These are phyloP conservation scores for Russula brevipes DNA, from an alignment of 768 basidiomycete genomes.

Conservation along the genomic window DNA sequence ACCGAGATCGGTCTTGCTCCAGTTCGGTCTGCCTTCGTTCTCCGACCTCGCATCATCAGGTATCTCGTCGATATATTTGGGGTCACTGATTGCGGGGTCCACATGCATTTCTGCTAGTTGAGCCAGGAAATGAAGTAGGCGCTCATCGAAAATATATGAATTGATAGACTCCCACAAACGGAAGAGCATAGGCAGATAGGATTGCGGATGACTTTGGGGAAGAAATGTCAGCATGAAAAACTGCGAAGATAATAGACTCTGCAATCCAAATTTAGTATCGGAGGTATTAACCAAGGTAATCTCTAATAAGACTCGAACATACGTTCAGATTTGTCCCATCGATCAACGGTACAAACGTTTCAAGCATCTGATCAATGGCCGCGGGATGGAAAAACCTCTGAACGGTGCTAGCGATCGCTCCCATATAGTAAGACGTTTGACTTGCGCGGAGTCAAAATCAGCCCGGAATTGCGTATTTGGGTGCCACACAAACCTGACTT, in stretches of 20 bases:
- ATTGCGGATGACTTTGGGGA: constrained; percentile 78
- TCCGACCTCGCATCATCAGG: constrained; percentile 65
- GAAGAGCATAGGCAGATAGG: constrained; percentile 78
- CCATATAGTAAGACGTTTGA: constrained; percentile 75
- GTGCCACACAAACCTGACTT: constrained; percentile 56
- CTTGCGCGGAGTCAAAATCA: constrained; percentile 33
- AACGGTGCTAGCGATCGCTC: constrained; percentile 58
- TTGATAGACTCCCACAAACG: constrained; percentile 85
- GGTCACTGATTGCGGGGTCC: constrained; percentile 71
- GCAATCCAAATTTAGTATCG: constrained; percentile 18
- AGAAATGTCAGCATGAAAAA: constrained; percentile 84
- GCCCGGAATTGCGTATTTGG: not conserved
- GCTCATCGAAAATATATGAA: constrained; percentile 84
- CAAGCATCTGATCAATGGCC: constrained; percentile 81
- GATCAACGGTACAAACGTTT: constrained; percentile 74
- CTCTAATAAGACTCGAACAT: constrained; percentile 30
- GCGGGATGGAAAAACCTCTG: constrained; percentile 87
- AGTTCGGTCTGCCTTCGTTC: constrained; percentile 54
- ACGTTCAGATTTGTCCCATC: constrained; percentile 73
- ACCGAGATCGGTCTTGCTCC: constrained; percentile 43
- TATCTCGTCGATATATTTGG: constrained; percentile 56
- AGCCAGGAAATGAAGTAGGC: constrained; percentile 80
- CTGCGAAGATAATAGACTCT: constrained; percentile 76
- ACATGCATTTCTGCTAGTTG: constrained; percentile 76
- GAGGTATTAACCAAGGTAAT: not conserved